Percentiles rank a stretch among this genome's conserved stretches.
Conservation (phyloP, 345 rosid genomes). For the Physaria fendleri region DNA sequence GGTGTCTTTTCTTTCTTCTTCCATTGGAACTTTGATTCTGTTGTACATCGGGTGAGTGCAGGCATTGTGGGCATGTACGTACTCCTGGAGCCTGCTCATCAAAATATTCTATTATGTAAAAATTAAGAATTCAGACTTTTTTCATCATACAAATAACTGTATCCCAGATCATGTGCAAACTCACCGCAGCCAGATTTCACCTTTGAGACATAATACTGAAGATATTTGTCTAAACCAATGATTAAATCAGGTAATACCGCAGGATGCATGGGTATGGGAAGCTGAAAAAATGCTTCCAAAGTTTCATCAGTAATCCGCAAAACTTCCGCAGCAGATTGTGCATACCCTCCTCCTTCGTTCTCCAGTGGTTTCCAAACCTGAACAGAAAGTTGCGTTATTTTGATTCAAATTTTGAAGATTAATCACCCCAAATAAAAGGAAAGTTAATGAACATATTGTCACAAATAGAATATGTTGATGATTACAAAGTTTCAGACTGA, state of each 20-base stretch:
- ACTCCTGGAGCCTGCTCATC: slow-evolving; percentile 55
- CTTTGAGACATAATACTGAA: slow-evolving; percentile 74
- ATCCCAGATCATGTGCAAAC: slow-evolving; percentile 9
- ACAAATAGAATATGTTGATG: not conserved
- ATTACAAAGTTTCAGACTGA: not conserved
- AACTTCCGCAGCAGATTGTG: slow-evolving; percentile 78
- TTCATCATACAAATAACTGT: not conserved
- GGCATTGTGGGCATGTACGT: slow-evolving; percentile 91
- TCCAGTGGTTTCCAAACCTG: slow-evolving; percentile 70
- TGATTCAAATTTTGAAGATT: slow-evolving; percentile 1
- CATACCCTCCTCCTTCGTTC: slow-evolving; percentile 69
- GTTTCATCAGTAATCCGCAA: slow-evolving; percentile 78
- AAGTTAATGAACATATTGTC: not conserved
- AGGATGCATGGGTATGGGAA: slow-evolving; percentile 93
- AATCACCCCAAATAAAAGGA: not conserved
- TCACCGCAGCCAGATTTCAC: slow-evolving; percentile 95
- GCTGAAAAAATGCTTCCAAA: slow-evolving; percentile 80
- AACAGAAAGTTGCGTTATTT: slow-evolving; percentile 8
- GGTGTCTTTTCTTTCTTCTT: slow-evolving; percentile 88
- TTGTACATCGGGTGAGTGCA: slow-evolving; percentile 77
- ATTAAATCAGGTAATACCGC: slow-evolving; percentile 83
- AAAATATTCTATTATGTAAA: slow-evolving; percentile 12
- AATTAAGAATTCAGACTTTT: not conserved
- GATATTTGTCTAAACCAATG: slow-evolving; percentile 79
- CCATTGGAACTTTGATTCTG: slow-evolving; percentile 86